These are phyloP conservation scores for Patellaria atrata DNA, from an alignment of 495 filamentous ascomycete species.

Conservation along the genomic window DNA sequence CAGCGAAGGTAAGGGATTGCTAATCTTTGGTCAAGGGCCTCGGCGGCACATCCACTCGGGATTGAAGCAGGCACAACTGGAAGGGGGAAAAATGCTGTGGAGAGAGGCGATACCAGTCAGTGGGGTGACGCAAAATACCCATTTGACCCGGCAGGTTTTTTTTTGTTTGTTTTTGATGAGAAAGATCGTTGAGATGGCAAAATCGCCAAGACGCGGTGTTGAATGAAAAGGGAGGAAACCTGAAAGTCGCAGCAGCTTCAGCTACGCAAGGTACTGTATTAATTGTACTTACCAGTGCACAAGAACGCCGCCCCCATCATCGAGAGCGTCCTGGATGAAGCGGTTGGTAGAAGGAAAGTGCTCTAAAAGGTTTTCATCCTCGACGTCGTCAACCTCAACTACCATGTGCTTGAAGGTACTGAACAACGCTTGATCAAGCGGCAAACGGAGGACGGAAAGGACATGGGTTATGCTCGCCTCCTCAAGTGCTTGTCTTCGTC, in stretches of 20 bases:
- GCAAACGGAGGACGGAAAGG: slow-evolving; percentile 60
- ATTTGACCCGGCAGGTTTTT: too few species aligned
- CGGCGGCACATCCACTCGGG: too few species aligned
- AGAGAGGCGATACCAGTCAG: too few species aligned
- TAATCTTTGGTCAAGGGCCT: too few species aligned
- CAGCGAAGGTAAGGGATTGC: too few species aligned
- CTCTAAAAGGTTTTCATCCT: slow-evolving; percentile 71
- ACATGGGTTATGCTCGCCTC: slow-evolving; percentile 76
- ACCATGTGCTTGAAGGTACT: slow-evolving; percentile 51
- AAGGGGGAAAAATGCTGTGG: too few species aligned
- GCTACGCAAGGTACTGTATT: slow-evolving; percentile 20
- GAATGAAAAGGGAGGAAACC: slow-evolving; percentile 11
- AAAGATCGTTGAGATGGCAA: too few species aligned
- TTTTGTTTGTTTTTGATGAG: too few species aligned
- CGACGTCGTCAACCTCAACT: slow-evolving; percentile 77
- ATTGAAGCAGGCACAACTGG: too few species aligned
- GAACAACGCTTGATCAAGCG: slow-evolving; percentile 39
- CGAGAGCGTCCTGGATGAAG: slow-evolving; percentile 70
- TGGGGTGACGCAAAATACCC: too few species aligned
- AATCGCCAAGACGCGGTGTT: slow-evolving; percentile 23
- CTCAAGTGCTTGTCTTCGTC: slow-evolving; percentile 48
- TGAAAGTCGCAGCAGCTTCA: slow-evolving; percentile 20
- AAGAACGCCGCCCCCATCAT: slow-evolving; percentile 49
- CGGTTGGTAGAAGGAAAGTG: slow-evolving; percentile 59
- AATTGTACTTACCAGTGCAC: slow-evolving; percentile 52